Conservation (phyloP, 345 rosid species). For the Heritiera littoralis region DNA sequence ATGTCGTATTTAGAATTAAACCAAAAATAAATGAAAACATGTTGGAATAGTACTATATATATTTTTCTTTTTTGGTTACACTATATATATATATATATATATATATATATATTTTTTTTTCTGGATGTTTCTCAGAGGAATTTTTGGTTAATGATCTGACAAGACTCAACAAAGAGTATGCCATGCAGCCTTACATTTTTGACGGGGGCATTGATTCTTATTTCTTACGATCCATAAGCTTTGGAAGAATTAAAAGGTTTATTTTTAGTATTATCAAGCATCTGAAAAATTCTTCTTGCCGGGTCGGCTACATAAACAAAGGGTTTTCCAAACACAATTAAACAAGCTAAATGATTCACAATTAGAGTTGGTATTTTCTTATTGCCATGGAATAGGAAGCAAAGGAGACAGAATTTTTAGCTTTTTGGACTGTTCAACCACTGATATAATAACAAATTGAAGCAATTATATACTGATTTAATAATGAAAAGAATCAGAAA, state of each 20-base stretch:
- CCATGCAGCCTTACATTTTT: not conserved
- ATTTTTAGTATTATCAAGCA: not conserved
- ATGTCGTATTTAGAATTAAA: no score
- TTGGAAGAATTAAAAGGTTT: not conserved
- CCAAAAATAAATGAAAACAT: no score
- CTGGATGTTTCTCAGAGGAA: slow-evolving; percentile 8
- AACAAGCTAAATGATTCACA: slow-evolving; percentile 32
- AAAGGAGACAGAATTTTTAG: slow-evolving; percentile 32
- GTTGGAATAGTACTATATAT: no score
- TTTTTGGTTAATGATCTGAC: slow-evolving; percentile 17
- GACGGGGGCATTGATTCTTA: not conserved
- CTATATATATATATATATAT: no score
- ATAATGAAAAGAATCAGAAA: not conserved
- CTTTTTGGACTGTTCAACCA: slow-evolving; percentile 26
- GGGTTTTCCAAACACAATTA: slow-evolving; percentile 18
- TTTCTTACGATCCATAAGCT: not conserved
- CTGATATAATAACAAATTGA: not conserved
- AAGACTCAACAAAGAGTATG: slow-evolving; percentile 20
- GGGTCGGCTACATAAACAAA: slow-evolving; percentile 23
- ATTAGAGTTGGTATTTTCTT: slow-evolving; percentile 11
- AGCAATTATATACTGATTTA: no score
- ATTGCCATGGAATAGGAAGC: not conserved
- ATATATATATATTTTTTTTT: not conserved
- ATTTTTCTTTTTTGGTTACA: no score
- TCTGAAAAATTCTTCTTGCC: slow-evolving; percentile 29